Percentiles rank a stretch among this genome's conserved stretches.
Evolutionary conservation across 495 filamentous ascomycete genomes (phyloP).

Genomic region (Penicillium ochrochloron): DNA sequence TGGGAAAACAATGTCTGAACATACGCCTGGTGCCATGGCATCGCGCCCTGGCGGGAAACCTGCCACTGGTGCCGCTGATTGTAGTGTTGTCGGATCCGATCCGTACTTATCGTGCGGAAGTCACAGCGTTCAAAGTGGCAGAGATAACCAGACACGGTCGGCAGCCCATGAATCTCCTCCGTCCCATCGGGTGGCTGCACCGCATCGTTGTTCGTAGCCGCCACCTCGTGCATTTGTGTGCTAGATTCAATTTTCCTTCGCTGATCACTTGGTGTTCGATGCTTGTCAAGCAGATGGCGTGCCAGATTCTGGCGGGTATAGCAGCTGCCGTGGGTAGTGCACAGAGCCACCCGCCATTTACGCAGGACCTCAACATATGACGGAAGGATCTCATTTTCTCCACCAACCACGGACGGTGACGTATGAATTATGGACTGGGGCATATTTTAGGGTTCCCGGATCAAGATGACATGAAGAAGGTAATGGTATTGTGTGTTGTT

Average conservation of each 20-base stretch:
- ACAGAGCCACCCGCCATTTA: not conserved
- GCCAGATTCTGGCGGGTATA: constrained; percentile 1
- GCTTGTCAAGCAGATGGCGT: not conserved
- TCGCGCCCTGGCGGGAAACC: not conserved
- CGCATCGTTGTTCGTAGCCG: not conserved
- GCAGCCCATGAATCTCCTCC: not conserved
- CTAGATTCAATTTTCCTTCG: not conserved
- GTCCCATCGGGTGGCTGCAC: not conserved
- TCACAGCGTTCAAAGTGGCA: not conserved
- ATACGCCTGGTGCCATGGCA: not conserved
- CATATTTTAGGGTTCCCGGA: too few species aligned
- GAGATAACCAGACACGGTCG: not conserved
- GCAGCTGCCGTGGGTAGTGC: not conserved
- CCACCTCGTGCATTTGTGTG: not conserved
- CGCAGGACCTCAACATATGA: not conserved
- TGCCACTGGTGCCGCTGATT: not conserved
- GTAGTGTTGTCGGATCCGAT: not conserved
- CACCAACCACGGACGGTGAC: too few species aligned
- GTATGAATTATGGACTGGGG: too few species aligned
- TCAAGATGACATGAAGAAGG: too few species aligned
- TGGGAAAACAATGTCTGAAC: not conserved
- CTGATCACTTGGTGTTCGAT: not conserved
- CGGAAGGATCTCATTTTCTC: not conserved
- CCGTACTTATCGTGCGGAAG: not conserved
- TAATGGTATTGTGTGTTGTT: too few species aligned